phyloP scores from a whole-genome alignment of 495 filamentous ascomycete genomes.

The Trypethelium eluteriae region DNA sequence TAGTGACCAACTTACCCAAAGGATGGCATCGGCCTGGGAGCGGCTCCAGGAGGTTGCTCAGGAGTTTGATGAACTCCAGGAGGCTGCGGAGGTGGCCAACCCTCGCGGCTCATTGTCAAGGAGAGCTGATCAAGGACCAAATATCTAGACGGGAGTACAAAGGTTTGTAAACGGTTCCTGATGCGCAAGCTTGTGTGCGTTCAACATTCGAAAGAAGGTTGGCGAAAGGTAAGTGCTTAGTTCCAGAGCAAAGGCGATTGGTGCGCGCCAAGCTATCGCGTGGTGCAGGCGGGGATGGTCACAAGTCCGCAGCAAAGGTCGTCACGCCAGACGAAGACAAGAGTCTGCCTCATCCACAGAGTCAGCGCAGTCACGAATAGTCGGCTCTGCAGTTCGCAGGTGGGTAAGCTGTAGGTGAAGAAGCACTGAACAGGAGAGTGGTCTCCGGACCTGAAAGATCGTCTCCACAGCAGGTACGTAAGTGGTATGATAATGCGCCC shows the following conservation, averaged over 20 bases:
- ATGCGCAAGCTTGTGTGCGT: neutral
- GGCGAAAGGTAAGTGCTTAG: neutral
- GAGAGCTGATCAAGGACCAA: neutral
- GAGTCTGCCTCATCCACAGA: neutral
- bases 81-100: conserved; percentile 4
- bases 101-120: neutral
- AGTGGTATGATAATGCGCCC: neutral
- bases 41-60: neutral
- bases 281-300: neutral
- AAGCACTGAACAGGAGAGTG: neutral
- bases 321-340: neutral
- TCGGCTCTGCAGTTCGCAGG: neutral
- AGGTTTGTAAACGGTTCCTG: neutral
- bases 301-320: neutral
- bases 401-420: neutral
- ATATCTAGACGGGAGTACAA: neutral
- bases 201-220: neutral
- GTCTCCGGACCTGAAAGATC: neutral
- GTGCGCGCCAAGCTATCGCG: conserved; percentile 5
- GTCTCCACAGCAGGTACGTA: neutral
- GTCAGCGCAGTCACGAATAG: neutral
- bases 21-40: conserved; percentile 1
- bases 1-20: conserved; percentile 2
- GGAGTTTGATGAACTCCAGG: neutral
- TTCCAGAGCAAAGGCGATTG: neutral